Evolutionary conservation across 441 rosid genomes (phyloP), one percentile per base, ranked within the genome.

Genomic region (Theobroma grandiflorum): DNA sequence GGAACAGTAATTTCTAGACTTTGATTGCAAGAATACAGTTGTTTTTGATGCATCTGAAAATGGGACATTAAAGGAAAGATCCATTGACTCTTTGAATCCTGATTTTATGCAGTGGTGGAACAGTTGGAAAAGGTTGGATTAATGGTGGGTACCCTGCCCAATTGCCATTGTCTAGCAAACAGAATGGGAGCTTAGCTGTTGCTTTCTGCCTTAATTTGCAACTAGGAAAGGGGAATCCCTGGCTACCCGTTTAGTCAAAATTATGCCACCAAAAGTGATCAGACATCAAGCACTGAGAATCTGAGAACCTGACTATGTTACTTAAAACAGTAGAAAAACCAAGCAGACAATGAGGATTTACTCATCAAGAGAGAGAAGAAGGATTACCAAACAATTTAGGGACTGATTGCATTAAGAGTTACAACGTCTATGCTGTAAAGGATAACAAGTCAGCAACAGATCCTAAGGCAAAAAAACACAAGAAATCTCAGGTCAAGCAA

Each of bases 221-320:
- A 26, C 6, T 6, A 26, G 57, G 57, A 69, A 31, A 22, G 3
- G 8, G 3, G 8, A 26, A 14, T 38, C 40, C 57, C 10, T 4
- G 2, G 22, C 15, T 7, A 6, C 70, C 70, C 31, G 16, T 70
- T 70, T 31, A 49, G 59, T 49, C 43, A 50, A 50, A 49, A 26
- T 26, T 26, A 49, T 26, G 63, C 26, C 49, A 16, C 76, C 64
- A 9, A 52, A 72, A 72, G 49, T 53, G 64, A 72, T 53, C 4
- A 26, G 31, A 26, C 76, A 11, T 55, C 76, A 45, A 8, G 37
- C 64, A 59, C 2, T 58, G 6, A 58, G 15, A 58, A 58, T 22
- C 35, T 22, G 6, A 58, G 26, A 55, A 6, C 22, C 6, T 58
- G 9, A 8, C 10, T 33, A 33, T 33, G 6, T 14, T 14, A 63